Base-by-base conservation (phyloP, 164 flowering plant genomes). In the Paratinospora sagittata region DNA sequence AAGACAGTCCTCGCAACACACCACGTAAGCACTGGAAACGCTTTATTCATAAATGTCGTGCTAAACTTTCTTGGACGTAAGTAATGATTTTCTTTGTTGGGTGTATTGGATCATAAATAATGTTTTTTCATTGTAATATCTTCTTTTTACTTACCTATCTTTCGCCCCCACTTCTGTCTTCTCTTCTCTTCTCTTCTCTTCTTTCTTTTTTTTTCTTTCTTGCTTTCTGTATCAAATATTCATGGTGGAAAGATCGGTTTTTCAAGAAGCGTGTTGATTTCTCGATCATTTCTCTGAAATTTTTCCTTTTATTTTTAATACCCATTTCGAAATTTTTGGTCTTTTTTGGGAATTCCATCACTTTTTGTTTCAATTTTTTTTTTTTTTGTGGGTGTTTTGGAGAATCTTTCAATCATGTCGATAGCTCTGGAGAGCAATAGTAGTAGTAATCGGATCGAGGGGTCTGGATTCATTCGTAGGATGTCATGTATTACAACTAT, bases 351-450 rank as follows among this genome's bases (percentile, higher is more conserved):
- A 52, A 52, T 52, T 41, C 8, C 19, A 41, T 47, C 17, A 1
- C 3, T 11, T 11, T 65, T 55, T 72, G 19, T 72, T n/a, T 14
- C 37, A 47, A 5, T 55, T 72, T n/a, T 1, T 14, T 7, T 27
- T 61, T 5, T 39, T 65, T 72, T 65, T 24, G 6, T 49, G 27
- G 64, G 23, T 6, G 69, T 57, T 36, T 8, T 13, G 27, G 16
- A 10, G 21, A 16, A n/a, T 36, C 27, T 72, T 66, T 58, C 26
- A 11, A 34, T 61, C 67, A 83, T 81, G 83, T 75, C 82, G 76
- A 77, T 83, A 27, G 80, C 82, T 65, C 52, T 83, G 60, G 80
- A 76, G 62, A 77, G 73, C 21, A 68, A 74, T 30, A 30, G 34
- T 30, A 30, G 34, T 55, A 41, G 78, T 23, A 66, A 52, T 41